phyloP scores from a whole-genome alignment of 345 rosid species.

The Populus alba region DNA sequence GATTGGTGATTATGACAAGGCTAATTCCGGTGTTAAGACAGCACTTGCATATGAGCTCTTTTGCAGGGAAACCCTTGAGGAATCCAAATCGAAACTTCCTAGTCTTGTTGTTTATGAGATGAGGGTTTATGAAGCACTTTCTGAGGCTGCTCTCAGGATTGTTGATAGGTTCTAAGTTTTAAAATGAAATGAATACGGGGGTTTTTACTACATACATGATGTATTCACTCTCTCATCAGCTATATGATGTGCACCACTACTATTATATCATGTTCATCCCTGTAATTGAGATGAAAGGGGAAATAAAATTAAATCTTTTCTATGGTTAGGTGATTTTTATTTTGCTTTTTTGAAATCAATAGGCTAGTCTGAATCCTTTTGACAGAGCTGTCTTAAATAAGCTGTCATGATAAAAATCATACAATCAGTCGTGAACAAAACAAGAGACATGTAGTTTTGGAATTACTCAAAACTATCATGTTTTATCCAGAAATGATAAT shows the following conservation, averaged over 20 bases:
- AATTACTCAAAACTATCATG: too few relatives aligned
- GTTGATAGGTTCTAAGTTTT: slow-evolving; percentile 25
- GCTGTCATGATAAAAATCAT: too few relatives aligned
- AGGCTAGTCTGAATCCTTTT: too few relatives aligned
- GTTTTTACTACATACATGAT: background rate
- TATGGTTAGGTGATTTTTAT: too few relatives aligned
- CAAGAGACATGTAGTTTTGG: too few relatives aligned
- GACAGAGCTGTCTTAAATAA: too few relatives aligned
- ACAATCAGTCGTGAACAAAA: too few relatives aligned
- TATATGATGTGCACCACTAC: background rate
- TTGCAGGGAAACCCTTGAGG: background rate
- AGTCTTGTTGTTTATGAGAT: background rate
- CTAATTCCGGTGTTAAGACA: background rate
- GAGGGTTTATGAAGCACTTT: slow-evolving; percentile 20
- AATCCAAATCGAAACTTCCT: background rate
- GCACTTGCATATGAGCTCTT: background rate
- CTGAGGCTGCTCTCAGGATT: slow-evolving; percentile 25
- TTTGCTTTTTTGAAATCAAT: too few relatives aligned
- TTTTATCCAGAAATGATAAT: too few relatives aligned
- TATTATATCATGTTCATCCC: too few relatives aligned
- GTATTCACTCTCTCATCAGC: background rate
- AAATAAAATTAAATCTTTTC: too few relatives aligned
- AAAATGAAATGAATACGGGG: background rate
- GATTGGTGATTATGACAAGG: slow-evolving; percentile 17
- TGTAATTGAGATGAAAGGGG: too few relatives aligned